Conservation (phyloP, 2,329 filamentous ascomycete species). For the Pseudopithomyces chartarum region DNA sequence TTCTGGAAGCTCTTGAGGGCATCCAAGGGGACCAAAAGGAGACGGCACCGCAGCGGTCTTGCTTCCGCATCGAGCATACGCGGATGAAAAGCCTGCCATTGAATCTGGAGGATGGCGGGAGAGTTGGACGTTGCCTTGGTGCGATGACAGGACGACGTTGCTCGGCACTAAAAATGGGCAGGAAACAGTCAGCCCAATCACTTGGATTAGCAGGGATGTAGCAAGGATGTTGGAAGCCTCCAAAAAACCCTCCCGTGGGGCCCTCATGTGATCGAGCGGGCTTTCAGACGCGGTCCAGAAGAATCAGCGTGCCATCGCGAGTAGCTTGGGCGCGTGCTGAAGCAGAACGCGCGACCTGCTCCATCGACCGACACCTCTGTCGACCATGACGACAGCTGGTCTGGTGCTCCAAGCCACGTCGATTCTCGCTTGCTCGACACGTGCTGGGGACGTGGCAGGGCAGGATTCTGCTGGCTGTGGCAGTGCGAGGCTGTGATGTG, state of each 20-base stretch:
- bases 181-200: conserved; percentile 41
- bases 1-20: conserved; percentile 44
- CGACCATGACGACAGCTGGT: conserved; percentile 11
- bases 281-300: conserved; percentile 30
- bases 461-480: conserved; percentile 17
- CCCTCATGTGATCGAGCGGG: conserved; percentile 38
- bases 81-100: conserved; percentile 29
- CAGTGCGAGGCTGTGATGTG: conserved; percentile 30
- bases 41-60: conserved; percentile 38
- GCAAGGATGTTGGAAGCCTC: conserved; percentile 30
- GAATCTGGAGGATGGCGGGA: conserved; percentile 32
- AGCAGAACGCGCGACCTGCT: conserved; percentile 21
- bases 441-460: conserved; percentile 1
- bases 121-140: conserved; percentile 40
- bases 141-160: conserved; percentile 45
- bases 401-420: conserved; percentile 13
- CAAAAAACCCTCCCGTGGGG: conserved; percentile 21
- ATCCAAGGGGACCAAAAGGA: conserved; percentile 34
- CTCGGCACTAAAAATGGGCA: conserved; percentile 44
- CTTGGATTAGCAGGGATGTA: conserved; percentile 33
- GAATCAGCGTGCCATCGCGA: conserved; percentile 27
- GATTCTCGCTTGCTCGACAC: background rate
- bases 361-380: conserved; percentile 1
- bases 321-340: conserved; percentile 45
- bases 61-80: conserved; percentile 34